Base-by-base conservation (phyloP, 306 rosid genomes). In the Datisca glomerata region DNA sequence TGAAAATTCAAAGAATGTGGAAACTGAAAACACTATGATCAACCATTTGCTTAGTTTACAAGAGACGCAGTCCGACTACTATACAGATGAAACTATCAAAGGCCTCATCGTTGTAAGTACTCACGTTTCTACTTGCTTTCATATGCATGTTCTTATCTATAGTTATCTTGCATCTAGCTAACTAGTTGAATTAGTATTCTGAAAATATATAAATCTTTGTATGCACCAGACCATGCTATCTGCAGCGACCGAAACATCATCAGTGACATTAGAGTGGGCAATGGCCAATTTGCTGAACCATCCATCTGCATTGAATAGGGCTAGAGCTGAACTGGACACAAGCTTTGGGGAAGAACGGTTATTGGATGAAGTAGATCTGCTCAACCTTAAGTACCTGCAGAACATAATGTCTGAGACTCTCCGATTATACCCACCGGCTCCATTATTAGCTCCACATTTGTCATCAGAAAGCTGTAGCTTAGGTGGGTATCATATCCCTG, bases 201-300 rank as follows among this genome's bases (percentile, higher is more conserved):
- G n/a, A n/a, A n/a, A n/a, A n/a, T n/a, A 8, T 31, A 2, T 31
- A 8, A 4, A 31, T 31, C 1, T 31, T 31, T 7, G n/a, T 31
- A 14, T 18, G n/a, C n/a, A 12, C 39, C 49, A 67, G 79, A 54
- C 18, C 13, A 41, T 61, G 31, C 44, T 67, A 24, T 2, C 40
- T 0, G 79, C 66, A 5, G 85, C 72, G 1, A 49, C 70, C 1
- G 79, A 76, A 2, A 61, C 76, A 1, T 8, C 74, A 12, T 41
- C 79, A 12, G 55, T 49, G 6, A 43, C 76, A 1, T 11, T 71
- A 56, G 80, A 71, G 52, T 71, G 79, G 73, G 75, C 72, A 12
- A 4, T 70, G 27, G 48, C 84, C 1, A 61, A 65, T 28, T 64
- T 76, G 11, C 65, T 71, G 0, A 71, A 71, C 43, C 46, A 72